phyloP scores from a whole-genome alignment of 2,329 filamentous ascomycete genomes.

The Hypoxylon sp. region DNA sequence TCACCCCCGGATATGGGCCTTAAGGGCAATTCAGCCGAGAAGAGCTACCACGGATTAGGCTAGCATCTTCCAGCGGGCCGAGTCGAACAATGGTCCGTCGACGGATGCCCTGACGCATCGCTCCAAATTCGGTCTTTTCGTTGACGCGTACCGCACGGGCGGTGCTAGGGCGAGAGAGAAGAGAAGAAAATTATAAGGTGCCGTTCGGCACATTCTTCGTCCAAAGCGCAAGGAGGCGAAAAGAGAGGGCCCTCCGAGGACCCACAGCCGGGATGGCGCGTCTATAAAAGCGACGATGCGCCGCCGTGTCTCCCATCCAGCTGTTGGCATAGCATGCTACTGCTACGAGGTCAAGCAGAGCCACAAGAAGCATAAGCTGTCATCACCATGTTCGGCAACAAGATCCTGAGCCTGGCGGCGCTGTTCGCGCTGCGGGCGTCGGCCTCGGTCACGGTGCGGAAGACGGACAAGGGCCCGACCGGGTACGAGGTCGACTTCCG shows the following conservation, averaged over 20 bases:
- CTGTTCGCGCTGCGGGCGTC: conserved; percentile 7
- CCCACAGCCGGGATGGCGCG: not conserved
- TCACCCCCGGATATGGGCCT: conserved; percentile 7
- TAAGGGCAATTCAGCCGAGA: conserved; percentile 22
- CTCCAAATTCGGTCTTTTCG: no score
- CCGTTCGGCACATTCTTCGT: conserved; percentile 15
- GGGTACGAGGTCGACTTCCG: conserved; percentile 43
- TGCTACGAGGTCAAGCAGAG: not conserved
- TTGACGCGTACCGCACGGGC: no score
- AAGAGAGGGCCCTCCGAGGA: not conserved
- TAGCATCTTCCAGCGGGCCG: conserved; percentile 9
- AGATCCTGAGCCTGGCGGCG: conserved; percentile 10
- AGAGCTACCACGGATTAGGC: conserved; percentile 19
- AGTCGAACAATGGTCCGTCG: not conserved
- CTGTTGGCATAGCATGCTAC: no score
- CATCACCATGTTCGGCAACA: conserved; percentile 16
- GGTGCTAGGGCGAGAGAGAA: no score
- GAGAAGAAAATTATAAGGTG: conserved; percentile 9
- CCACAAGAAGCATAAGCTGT: no score
- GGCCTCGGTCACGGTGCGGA: conserved; percentile 39
- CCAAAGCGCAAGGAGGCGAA: no score
- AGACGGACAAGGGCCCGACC: conserved; percentile 38
- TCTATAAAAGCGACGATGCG: not conserved
- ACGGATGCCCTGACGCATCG: no score
- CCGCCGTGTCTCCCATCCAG: not conserved